Base-by-base conservation (phyloP, 495 filamentous ascomycete genomes). In the Penicillium parvum region DNA sequence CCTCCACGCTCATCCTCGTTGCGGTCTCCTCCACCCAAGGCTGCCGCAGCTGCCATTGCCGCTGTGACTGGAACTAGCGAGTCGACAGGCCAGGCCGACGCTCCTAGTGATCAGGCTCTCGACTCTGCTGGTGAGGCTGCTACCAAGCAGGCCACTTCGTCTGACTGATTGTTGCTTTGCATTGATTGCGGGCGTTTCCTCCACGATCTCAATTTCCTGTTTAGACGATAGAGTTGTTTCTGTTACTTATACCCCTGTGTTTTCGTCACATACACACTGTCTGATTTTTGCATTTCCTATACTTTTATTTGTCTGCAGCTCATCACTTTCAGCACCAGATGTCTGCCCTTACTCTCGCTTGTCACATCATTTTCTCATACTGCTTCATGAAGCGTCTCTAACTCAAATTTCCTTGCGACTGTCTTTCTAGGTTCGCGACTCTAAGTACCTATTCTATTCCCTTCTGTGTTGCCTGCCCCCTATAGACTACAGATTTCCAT, bases 1-100 rank as follows among this genome's bases (percentile, higher is more conserved):
- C 65, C 66, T 19, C 65, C 64, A 2, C 66, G 66, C 23, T 69
- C 66, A 19, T 70, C 66, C 11, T 72, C 66, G 9, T 48, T 69
- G 29, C 58, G 47, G 26, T 53, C 58, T 8, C 34, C 51, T 2
- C 41, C 47, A 7, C 30, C 48, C 2, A 43, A 54, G 18, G 18
- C 43, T 3, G 32, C 47, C 6, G 39, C 45, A 12, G 45, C n/a
- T n/a, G n/a, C 38, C 3, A 49, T 55, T 23, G 41, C 45, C 12
- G 40, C n/a, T 3, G 45, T 44, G 21, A 22, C 37, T n/a, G 34
- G 20, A 11, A 19, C 29, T 10, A 32, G 11, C 6, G 49, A 52
- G 8, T 40, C 48, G n/a, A 19, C 14, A 14, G 3, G n/a, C 30
- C 25, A 15, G 5, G 35, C 32, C 16, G 32, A 46, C 17, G 22